Base-by-base conservation (phyloP, 1,284 basidiomycete genomes). In the Puccinia novopanici region DNA sequence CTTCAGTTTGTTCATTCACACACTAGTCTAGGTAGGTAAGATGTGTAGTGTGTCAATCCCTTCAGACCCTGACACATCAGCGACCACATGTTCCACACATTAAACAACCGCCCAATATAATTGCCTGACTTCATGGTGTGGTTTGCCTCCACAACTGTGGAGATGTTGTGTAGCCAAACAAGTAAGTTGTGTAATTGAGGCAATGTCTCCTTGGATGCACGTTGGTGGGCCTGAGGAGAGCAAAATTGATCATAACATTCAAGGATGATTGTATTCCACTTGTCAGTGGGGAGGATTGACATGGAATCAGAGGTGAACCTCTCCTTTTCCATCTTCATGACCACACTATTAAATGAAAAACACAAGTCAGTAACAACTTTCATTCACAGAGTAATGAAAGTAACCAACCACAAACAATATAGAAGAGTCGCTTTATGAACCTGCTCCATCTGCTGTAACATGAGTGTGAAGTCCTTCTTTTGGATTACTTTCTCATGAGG, bases 41-140 rank as follows among this genome's bases (percentile, higher is more conserved):
- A n/a, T 17, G 52, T 6, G 55, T 75, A 75, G 22, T 75, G 55
- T n/a, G 54, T 34, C 9, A 75, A 30, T 22, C 30, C 19, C 19
- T 34, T 40, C 4, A 75, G 5, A 1, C 1, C 4, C 34, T 75
- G 54, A 27, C 37, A 24, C 73, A 75, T 75, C 5, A 75, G 5
- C 8, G 73, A 37, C 73, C 55, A 61, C 6, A 55, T 30, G 40
- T 61, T 75, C 73, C 73, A 75, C 5, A 75, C n/a, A n/a, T 48
- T 59, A 12, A 63, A n/a, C 10, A 75, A 37, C 5, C 55, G 27
- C 0, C 73, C 73, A n/a, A 61, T 50, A 27, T 75, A 24, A 5
- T 55, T 55, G 15, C 55, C 27, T 30, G n/a, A n/a, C n/a, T 61
- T 40, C 34, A 59, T 75, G 4, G 73, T 4, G n/a, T 54, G 22